phyloP scores from a whole-genome alignment of 345 rosid genomes.

The Salix arbutifolia region DNA sequence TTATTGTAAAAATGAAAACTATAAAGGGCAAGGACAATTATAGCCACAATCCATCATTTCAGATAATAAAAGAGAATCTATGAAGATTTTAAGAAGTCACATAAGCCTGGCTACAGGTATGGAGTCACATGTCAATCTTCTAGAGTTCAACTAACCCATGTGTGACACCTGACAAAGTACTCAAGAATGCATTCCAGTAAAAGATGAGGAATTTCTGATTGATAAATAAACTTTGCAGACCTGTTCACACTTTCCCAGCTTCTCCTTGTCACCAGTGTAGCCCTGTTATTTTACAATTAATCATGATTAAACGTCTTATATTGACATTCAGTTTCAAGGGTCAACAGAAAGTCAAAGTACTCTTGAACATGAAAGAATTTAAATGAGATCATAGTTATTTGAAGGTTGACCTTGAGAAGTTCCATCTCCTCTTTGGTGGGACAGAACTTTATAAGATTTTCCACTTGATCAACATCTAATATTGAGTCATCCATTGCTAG shows the following conservation, averaged over 20 bases:
- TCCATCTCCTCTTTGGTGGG: slow-evolving; percentile 99
- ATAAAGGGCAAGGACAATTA: neutral
- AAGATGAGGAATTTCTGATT: neutral
- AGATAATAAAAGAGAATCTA: neutral
- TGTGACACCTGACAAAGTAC: slow-evolving; percentile 2
- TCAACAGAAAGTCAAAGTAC: neutral
- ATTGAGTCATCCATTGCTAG: slow-evolving; percentile 90
- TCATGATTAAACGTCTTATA: slow-evolving; percentile 5
- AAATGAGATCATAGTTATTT: slow-evolving; percentile 13
- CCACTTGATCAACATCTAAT: slow-evolving; percentile 95
- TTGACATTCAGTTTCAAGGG: neutral
- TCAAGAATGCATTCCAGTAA: neutral
- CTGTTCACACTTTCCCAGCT: slow-evolving; percentile 96
- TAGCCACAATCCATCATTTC: neutral
- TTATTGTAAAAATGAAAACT: neutral
- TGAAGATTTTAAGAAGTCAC: neutral
- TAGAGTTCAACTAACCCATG: slow-evolving; percentile 1
- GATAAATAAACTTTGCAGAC: slow-evolving; percentile 34
- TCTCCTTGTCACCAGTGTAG: slow-evolving; percentile 76
- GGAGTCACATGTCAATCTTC: neutral
- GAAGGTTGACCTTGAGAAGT: slow-evolving; percentile 71
- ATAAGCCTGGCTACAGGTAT: neutral
- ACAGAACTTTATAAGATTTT: slow-evolving; percentile 94
- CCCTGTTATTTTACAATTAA: slow-evolving; percentile 30
- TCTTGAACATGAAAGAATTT: neutral